Base-by-base conservation (phyloP, 371 early-diverging fungal genomes). In the Funneliformis caledonium region DNA sequence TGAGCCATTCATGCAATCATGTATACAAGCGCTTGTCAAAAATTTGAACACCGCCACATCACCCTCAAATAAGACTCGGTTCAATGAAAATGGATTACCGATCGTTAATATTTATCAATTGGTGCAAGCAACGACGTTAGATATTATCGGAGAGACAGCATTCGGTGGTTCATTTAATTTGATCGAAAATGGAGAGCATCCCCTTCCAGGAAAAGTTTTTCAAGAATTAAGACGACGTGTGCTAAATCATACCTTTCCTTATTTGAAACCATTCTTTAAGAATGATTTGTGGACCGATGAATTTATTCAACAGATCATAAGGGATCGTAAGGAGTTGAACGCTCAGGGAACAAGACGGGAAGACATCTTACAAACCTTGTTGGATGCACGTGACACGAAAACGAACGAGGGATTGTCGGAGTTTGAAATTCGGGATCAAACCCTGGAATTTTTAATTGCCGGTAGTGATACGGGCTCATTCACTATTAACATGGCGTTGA, bases 121-220 rank as follows among this genome's bases (percentile, higher is more conserved):
- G 10, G 7, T 82, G 19, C 80, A 82, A 52, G 56, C 56, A 16
- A 26, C 42, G 42, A 19, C 75, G 37, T 50, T 82, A 8, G 90
- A 91, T 82, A 82, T 89, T 8, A 87, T 89, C 77, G 90, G 90
- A 1, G 83, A 85, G 42, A 85, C 88, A 0, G 88, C 87, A 11
- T 89, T 91, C 81, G 88, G 90, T 1, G 78, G 83, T 26, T 80
- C 85, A 3, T 89, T 91, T 68, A 83, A 87, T 26, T 85, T 89
- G 85, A 72, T 91, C 12, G 84, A 86, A 37, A 78, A 82, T 9
- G 84, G 85, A 16, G 81, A 76, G 26, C 85, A 88, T 65, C 83
- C 83, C 45, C 80, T 89, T 8, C 85, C 86, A 16, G 64, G 61
- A 33, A 80, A 72, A 60, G 43, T 83, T 26, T 76, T 74, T 22